These are phyloP conservation scores for Benincasa hispida DNA, from an alignment of 306 rosid species.

Conservation along the genomic window DNA sequence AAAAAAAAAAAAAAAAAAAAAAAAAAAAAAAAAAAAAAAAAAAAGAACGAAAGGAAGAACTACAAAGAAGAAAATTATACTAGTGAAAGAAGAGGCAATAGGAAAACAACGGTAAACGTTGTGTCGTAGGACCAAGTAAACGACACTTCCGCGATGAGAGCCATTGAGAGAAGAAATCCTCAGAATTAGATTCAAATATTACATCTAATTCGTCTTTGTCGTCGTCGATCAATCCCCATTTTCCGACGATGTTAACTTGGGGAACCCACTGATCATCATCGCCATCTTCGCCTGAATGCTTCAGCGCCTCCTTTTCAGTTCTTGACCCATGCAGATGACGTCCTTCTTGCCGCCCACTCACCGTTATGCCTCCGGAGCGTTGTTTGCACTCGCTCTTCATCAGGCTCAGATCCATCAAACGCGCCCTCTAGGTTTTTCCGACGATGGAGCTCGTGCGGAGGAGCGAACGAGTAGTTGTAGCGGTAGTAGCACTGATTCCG, in stretches of 20 bases:
- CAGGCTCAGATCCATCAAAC: conserved; percentile 59
- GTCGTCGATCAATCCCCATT: background rate
- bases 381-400: conserved; percentile 59
- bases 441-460: background rate
- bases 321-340: conserved; percentile 20
- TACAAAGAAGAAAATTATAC: no score
- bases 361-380: conserved; percentile 61
- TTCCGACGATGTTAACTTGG: background rate
- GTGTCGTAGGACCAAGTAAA: background rate
- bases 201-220: background rate
- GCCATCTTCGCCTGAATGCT: background rate
- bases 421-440: conserved; percentile 21
- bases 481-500: conserved; percentile 42
- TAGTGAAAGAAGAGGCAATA: background rate
- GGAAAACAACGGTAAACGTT: background rate
- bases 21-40: no score
- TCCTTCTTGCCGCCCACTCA: conserved; percentile 55
- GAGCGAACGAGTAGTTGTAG: conserved; percentile 34
- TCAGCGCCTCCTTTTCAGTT: background rate
- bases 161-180: background rate
- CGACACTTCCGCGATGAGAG: background rate
- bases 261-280: background rate
- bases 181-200: background rate
- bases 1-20: no score
- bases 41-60: no score